Base-by-base conservation (phyloP, 2,329 filamentous ascomycete genomes). In the Aspergillus brasiliensis region DNA sequence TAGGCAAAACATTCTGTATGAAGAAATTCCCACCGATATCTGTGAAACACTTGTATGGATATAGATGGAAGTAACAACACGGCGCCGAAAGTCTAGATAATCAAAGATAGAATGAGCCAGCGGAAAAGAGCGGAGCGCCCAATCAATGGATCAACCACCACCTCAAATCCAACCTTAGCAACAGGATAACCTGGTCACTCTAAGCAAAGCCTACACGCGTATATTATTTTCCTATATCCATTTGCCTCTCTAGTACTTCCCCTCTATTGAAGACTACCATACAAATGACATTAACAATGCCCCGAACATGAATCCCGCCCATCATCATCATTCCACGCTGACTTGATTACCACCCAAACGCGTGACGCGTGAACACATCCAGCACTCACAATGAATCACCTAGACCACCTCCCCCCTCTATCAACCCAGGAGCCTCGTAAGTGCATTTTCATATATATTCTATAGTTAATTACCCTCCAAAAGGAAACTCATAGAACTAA, bases 401-500 rank as follows among this genome's bases (percentile, higher is more conserved):
- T 68, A 56, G 74, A 75, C 54, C 64, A 75, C 54, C 64, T 70
- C 23, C 66, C 72, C n/a, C 69, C 71, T 51, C 66, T 75, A 44
- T 67, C 71, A 48, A 71, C 63, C 56, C 69, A 68, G 28, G 69
- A 72, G 23, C 62, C 67, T 53, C 63, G 75, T 77, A 65, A 65
- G 71, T 66, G 5, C 11, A 17, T 23, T 4, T n/a, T 7, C 17
- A 17, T 8, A 37, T 13, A 2, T 10, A 4, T 15, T 51, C 23
- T n/a, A n/a, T n/a, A n/a, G n/a, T n/a, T n/a, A n/a, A n/a, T n/a
- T n/a, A n/a, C n/a, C 19, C 10, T 37, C 10, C 4, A 5, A 37
- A 17, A 27, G 27, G 6, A 8, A 46, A 23, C 6, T 23, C 23
- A 25, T 5, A 38, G 10, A 8, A 3, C 58, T 59, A 58, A 52